Evolutionary conservation across 345 rosid genomes (phyloP).

Genomic region (thale cress (Arabidopsis thaliana)): DNA sequence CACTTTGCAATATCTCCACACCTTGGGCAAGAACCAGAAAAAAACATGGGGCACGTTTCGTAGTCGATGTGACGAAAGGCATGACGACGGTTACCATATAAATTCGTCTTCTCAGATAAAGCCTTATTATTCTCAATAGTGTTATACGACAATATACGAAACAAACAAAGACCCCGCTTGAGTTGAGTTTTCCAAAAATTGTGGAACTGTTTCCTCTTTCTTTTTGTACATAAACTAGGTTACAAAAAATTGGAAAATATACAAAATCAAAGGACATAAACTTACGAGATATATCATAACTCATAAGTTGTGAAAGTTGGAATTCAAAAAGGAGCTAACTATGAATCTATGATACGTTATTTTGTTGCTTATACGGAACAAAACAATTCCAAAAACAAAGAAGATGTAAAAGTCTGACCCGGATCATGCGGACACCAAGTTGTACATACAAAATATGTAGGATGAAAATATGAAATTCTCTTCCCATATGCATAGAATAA

Average conservation of each 20-base stretch:
- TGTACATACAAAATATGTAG: background rate
- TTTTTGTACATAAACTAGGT: too few species aligned
- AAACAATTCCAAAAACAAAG: background rate
- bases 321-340: background rate
- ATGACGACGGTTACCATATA: conserved; percentile 30
- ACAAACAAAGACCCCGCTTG: background rate
- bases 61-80: conserved; percentile 37
- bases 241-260: background rate
- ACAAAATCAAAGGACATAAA: background rate
- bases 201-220: background rate
- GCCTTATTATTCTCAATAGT: background rate
- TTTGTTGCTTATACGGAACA: background rate
- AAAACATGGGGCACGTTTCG: background rate
- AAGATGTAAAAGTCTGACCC: conserved; percentile 27
- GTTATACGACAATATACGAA: background rate
- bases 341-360: background rate
- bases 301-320: background rate
- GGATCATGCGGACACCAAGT: conserved; percentile 13
- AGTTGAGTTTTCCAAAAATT: background rate
- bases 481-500: background rate
- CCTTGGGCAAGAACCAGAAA: background rate
- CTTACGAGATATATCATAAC: background rate
- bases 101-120: background rate
- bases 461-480: background rate
- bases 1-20: background rate